phyloP scores from a whole-genome alignment of 2,329 filamentous ascomycete genomes.

The Aciculosporium take region DNA sequence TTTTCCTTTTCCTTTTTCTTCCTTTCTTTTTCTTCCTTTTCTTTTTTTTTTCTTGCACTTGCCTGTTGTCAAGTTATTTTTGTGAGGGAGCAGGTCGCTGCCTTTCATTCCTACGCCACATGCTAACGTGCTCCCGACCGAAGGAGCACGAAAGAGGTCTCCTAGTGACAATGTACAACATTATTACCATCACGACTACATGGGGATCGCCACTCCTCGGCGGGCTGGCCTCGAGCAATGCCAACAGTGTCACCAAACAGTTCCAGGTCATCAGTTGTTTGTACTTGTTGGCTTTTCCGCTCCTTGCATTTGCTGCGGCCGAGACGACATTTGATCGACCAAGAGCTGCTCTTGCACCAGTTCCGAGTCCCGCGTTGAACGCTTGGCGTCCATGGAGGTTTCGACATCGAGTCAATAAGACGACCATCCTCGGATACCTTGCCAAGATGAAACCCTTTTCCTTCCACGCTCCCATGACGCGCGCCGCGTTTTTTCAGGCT shows the following conservation, averaged over 20 bases:
- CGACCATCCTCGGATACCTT: conserved; percentile 23
- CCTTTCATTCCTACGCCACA: background rate
- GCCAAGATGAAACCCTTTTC: conserved; percentile 24
- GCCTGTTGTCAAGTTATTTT: no score
- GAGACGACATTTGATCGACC: conserved; percentile 39
- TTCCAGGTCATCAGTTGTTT: conserved; percentile 38
- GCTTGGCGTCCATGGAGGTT: conserved; percentile 12
- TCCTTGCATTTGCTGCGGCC: conserved; percentile 33
- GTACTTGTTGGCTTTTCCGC: conserved; percentile 29
- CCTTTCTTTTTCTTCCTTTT: no score
- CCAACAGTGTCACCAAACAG: conserved; percentile 29
- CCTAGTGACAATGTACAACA: conserved; percentile 30
- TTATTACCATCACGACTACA: conserved; percentile 30
- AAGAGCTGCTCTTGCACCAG: conserved; percentile 8
- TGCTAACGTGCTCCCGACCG: background rate
- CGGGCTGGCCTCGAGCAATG: conserved; percentile 29
- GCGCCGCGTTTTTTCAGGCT: conserved; percentile 25
- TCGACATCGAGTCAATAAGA: conserved; percentile 17
- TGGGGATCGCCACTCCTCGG: conserved; percentile 42
- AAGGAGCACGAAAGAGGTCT: conserved; percentile 37
- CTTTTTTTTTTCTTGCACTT: no score
- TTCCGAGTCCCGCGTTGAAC: conserved; percentile 9
- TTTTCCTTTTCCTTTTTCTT: background rate
- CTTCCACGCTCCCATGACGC: conserved; percentile 19
- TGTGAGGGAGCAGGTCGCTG: no score